These are phyloP conservation scores for Boletus vermiculosoides DNA, from an alignment of 768 basidiomycete genomes.

Conservation along the genomic window DNA sequence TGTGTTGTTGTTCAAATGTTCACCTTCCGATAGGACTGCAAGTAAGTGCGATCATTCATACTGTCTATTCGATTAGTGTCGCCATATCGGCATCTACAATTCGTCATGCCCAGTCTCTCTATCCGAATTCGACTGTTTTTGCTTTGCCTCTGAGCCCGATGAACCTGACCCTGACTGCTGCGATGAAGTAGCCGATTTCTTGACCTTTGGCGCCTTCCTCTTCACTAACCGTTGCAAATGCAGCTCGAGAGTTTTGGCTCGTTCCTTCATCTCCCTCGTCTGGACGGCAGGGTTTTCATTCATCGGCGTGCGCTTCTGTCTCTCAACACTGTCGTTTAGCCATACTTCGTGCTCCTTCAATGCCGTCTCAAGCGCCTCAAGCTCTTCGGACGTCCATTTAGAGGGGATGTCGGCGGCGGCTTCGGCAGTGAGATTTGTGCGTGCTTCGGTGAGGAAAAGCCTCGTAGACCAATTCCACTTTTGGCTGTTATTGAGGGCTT, in stretches of 20 bases:
- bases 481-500: slow-evolving; percentile 76
- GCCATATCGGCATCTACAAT: slow-evolving; percentile 20
- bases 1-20: too few relatives aligned
- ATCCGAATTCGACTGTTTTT: slow-evolving; percentile 14
- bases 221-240: slow-evolving; percentile 66
- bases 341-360: slow-evolving; percentile 81
- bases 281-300: slow-evolving; percentile 86
- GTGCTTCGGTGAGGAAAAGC: slow-evolving; percentile 83
- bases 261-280: slow-evolving; percentile 81
- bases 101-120: slow-evolving; percentile 30
- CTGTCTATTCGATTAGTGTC: slow-evolving; percentile 15
- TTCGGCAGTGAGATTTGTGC: slow-evolving; percentile 68
- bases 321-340: slow-evolving; percentile 78
- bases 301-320: slow-evolving; percentile 70
- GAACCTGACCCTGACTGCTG: slow-evolving; percentile 12
- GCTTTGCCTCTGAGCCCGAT: slow-evolving; percentile 18
- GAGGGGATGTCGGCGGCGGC: slow-evolving; percentile 57
- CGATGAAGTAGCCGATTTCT: slow-evolving; percentile 40
- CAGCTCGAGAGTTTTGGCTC: slow-evolving; percentile 76
- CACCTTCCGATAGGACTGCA: background rate
- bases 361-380: slow-evolving; percentile 72
- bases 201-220: slow-evolving; percentile 65
- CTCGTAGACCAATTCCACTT: slow-evolving; percentile 87
- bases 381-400: slow-evolving; percentile 86
- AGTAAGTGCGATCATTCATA: background rate